These are phyloP conservation scores for Bombardia bombarda DNA, from an alignment of 495 filamentous ascomycete species.

Conservation along the genomic window DNA sequence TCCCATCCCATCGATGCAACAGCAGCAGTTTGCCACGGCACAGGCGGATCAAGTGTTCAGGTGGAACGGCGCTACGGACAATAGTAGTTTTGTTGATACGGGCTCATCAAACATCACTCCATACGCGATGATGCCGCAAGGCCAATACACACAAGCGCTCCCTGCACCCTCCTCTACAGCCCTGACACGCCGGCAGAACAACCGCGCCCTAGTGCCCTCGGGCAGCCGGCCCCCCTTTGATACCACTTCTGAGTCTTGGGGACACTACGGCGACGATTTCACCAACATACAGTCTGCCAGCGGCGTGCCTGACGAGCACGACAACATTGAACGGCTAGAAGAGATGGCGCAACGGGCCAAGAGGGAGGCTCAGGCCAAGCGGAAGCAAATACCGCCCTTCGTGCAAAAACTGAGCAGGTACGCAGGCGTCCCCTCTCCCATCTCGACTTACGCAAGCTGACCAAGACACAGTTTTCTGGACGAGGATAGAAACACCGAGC, in stretches of 20 bases:
- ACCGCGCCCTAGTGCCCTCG: slow-evolving; percentile 50
- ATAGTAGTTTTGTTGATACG: slow-evolving; percentile 26
- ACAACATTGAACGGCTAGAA: slow-evolving; percentile 70
- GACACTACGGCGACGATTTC: slow-evolving; percentile 41
- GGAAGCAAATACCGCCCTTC: slow-evolving; percentile 95
- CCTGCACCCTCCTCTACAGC: slow-evolving; percentile 47
- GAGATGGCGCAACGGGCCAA: slow-evolving; percentile 68
- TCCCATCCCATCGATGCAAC: slow-evolving; percentile 40
- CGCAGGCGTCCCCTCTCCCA: neutral
- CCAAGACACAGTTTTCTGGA: slow-evolving; percentile 69
- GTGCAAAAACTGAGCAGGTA: slow-evolving; percentile 98
- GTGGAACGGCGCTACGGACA: slow-evolving; percentile 29
- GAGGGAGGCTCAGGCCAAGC: slow-evolving; percentile 72
- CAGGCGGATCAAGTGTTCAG: slow-evolving; percentile 31
- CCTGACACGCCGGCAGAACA: slow-evolving; percentile 55
- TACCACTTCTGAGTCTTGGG: slow-evolving; percentile 36
- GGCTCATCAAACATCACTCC: slow-evolving; percentile 23
- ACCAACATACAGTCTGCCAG: slow-evolving; percentile 25
- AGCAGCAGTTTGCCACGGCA: slow-evolving; percentile 33
- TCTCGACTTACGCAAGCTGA: neutral
- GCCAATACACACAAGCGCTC: slow-evolving; percentile 27
- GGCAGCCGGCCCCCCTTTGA: slow-evolving; percentile 34
- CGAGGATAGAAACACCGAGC: slow-evolving; percentile 78
- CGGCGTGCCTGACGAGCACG: slow-evolving; percentile 45
- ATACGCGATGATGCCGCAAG: slow-evolving; percentile 36